phyloP scores from a whole-genome alignment of 768 basidiomycete species.

The Clavaria fumosa region DNA sequence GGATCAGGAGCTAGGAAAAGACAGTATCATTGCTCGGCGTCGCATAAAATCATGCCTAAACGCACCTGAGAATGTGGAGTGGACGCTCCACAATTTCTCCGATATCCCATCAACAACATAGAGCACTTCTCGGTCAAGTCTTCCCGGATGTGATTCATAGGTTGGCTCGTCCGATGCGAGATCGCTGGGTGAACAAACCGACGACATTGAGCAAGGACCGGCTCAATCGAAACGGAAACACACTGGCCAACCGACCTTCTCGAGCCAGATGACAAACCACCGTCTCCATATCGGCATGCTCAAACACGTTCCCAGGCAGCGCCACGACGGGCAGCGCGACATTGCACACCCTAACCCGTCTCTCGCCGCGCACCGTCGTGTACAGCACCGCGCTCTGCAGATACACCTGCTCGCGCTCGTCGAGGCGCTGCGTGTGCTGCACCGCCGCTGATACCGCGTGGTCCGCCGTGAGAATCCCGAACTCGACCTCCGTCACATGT shows the following conservation, averaged over 20 bases:
- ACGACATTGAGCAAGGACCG: slow-evolving; percentile 2
- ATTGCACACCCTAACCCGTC: slow-evolving; percentile 77
- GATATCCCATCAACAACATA: slow-evolving; percentile 68
- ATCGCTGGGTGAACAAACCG: slow-evolving; percentile 38
- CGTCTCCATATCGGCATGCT: slow-evolving; percentile 81
- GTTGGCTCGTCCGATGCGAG: slow-evolving; percentile 38
- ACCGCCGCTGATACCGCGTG: slow-evolving; percentile 64
- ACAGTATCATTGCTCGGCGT: slow-evolving; percentile 6
- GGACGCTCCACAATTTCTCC: slow-evolving; percentile 74
- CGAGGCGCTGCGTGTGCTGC: slow-evolving; percentile 50
- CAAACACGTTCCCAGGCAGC: slow-evolving; percentile 84
- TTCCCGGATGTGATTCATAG: slow-evolving; percentile 66
- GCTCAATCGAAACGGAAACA: neutral
- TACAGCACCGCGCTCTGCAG: slow-evolving; percentile 83
- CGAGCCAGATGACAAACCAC: slow-evolving; percentile 60
- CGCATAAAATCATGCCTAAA: too few species aligned
- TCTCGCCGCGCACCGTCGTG: slow-evolving; percentile 59
- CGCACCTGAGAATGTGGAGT: slow-evolving; percentile 70
- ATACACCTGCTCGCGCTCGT: slow-evolving; percentile 57
- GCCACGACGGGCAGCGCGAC: slow-evolving; percentile 68
- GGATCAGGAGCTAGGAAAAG: slow-evolving; percentile 74
- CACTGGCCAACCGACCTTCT: slow-evolving; percentile 37
- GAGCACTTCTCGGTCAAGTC: slow-evolving; percentile 75
- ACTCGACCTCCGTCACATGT: slow-evolving; percentile 63
- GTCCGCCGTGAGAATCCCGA: slow-evolving; percentile 70